Evolutionary conservation across 352 stramenopile species (phyloP), one percentile per base, ranked within the genome.

Genomic region (Pythium rhizo-oryzae): DNA sequence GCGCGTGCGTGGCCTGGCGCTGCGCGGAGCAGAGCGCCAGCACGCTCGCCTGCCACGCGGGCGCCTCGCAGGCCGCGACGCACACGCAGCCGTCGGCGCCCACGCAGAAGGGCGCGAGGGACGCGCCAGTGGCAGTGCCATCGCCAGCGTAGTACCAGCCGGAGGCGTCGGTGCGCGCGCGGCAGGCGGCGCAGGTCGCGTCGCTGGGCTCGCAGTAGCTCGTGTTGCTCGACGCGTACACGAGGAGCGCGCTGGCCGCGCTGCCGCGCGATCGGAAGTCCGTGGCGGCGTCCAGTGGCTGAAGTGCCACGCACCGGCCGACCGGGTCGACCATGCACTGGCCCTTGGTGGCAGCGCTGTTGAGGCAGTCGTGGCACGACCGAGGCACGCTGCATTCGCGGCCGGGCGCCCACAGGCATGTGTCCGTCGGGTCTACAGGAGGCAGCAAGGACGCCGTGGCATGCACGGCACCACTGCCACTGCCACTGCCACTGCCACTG

Each of bases 341-440:
- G 21, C 77, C 68, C 33, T 55, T 79, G 9, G 53, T 69, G 1
- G 79, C 59, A 16, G 23, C 44, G 13, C 46, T 23, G 57, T 71
- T 71, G 18, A 90, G 75, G 58, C 82, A 90, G 67, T 89, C 77
- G 54, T 78, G 83, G 67, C 82, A 90, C 15, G 76, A 72, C 13
- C 82, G 82, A n/a, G 82, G 80, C 67, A 58, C 13, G 49, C 21
- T 49, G 57, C 64, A 71, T 23, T 35, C 49, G 35, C 24, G 35
- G 37, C 23, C 41, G 1, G 35, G 8, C 0, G 24, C 43, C 64
- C 64, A 71, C 2, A 65, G 47, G 52, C 64, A 71, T 13, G 64
- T 8, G 50, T 66, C 64, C 8, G 35, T 53, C 24, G 63, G 23
- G 37, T 70, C 63, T 1, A 39, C 21, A 3, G 23, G 0, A 28